Conservation (phyloP, 306 rosid genomes). For the Lathyrus aphaca region DNA sequence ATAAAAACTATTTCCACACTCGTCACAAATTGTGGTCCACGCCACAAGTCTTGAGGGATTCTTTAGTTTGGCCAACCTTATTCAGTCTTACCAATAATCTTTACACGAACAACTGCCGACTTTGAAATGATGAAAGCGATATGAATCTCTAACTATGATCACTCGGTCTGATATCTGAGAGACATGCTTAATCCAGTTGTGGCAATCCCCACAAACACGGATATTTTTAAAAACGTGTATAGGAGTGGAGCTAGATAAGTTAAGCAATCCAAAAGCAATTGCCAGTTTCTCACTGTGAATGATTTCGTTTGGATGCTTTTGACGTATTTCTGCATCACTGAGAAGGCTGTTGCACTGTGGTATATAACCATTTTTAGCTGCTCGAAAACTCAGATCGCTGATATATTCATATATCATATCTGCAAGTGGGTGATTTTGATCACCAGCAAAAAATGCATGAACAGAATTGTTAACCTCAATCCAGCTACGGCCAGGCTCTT, state of each 20-base stretch:
- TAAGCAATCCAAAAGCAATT: constrained; percentile 76
- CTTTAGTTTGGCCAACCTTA: constrained; percentile 30
- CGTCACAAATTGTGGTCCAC: constrained; percentile 5
- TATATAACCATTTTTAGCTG: constrained; percentile 64
- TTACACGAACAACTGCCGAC: constrained; percentile 73
- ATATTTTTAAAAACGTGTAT: constrained; percentile 77
- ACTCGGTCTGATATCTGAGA: constrained; percentile 60
- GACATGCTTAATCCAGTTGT: constrained; percentile 77
- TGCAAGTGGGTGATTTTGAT: constrained; percentile 63
- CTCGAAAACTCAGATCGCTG: constrained; percentile 51
- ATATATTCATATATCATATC: constrained; percentile 65
- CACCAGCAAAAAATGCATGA: constrained; percentile 84
- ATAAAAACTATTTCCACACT: background rate
- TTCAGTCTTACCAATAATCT: constrained; percentile 72
- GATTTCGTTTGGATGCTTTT: constrained; percentile 51
- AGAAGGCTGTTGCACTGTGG: constrained; percentile 55
- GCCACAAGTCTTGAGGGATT: constrained; percentile 13
- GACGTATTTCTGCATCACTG: constrained; percentile 62
- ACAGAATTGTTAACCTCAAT: constrained; percentile 65
- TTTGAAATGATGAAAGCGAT: constrained; percentile 87
- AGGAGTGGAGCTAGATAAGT: constrained; percentile 55
- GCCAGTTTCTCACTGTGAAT: constrained; percentile 88
- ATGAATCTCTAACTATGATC: constrained; percentile 75
- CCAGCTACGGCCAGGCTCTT: constrained; percentile 94
- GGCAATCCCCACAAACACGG: constrained; percentile 87